These are phyloP conservation scores for Colletotrichum tropicale DNA, from an alignment of 2,329 filamentous ascomycete species.

Conservation along the genomic window DNA sequence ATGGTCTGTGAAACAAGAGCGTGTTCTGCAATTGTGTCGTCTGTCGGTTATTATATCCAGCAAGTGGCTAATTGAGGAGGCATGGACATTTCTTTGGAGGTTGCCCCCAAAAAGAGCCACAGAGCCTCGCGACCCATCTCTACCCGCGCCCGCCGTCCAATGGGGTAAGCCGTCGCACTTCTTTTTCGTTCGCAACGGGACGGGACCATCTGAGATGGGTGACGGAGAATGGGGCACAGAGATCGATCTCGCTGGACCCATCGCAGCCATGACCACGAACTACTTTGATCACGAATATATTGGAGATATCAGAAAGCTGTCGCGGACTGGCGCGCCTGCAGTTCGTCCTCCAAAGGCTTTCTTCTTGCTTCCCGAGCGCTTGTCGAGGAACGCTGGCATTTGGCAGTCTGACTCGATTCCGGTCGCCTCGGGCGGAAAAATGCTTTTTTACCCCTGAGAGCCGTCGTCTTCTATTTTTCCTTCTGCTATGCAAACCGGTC, in stretches of 20 bases:
- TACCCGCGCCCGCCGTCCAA: conserved; percentile 15
- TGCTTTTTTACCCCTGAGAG: neutral
- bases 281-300: neutral
- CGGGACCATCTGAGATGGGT: conserved; percentile 19
- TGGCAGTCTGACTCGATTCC: neutral
- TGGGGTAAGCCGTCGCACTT: conserved; percentile 1
- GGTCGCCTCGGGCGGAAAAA: conserved; percentile 5
- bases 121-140: conserved; percentile 19
- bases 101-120: conserved; percentile 2
- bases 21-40: neutral
- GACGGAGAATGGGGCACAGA: conserved; percentile 17
- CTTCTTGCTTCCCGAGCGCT: neutral
- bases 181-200: conserved; percentile 1
- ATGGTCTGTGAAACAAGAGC: neutral
- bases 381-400: neutral
- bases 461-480: neutral
- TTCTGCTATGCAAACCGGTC: neutral
- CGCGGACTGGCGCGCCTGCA: neutral
- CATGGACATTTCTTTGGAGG: conserved; percentile 7
- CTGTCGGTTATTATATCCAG: neutral
- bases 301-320: neutral
- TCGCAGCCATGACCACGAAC: conserved; percentile 10
- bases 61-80: neutral
- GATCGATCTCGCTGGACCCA: conserved; percentile 19
- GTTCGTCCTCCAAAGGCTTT: neutral